These are phyloP conservation scores for Trypanosoma lewisi DNA, from an alignment of 208 protist genomes.

Conservation along the genomic window DNA sequence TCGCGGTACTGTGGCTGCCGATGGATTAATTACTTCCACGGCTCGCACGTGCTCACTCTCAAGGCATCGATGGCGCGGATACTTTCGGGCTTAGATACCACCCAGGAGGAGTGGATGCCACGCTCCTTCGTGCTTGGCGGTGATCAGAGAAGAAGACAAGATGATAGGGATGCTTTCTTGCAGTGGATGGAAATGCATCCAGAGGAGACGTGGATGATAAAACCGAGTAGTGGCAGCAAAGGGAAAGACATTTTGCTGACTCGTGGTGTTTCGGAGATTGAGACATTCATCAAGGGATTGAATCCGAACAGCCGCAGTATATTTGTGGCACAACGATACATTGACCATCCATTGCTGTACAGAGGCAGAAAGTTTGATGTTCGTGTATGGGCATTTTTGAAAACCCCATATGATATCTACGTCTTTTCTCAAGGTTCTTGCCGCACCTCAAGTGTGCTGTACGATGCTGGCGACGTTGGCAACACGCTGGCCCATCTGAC, in stretches of 20 bases:
- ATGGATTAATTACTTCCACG: conserved; percentile 89
- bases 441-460: conserved; percentile 68
- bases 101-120: conserved; percentile 63
- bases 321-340: conserved; percentile 87
- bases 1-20: conserved; percentile 61
- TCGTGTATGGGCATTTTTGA: conserved; percentile 78
- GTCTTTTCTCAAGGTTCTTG: conserved; percentile 84
- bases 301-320: conserved; percentile 29
- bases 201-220: conserved; percentile 80
- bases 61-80: conserved; percentile 76
- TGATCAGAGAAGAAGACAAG: conserved; percentile 43
- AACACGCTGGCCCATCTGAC: conserved; percentile 75
- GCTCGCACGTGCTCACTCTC: conserved; percentile 78
- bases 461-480: conserved; percentile 42
- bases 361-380: conserved; percentile 90
- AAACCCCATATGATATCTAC: conserved; percentile 58
- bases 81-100: conserved; percentile 44
- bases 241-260: conserved; percentile 72
- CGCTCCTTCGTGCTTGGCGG: conserved; percentile 73
- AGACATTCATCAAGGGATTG: conserved; percentile 41
- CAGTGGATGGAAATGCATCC: conserved; percentile 26
- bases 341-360: conserved; percentile 74
- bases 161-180: conserved; percentile 54
- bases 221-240: conserved; percentile 79
- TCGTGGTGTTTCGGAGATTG: conserved; percentile 28